Conservation (phyloP, 306 rosid genomes). For the Malus fusca region DNA sequence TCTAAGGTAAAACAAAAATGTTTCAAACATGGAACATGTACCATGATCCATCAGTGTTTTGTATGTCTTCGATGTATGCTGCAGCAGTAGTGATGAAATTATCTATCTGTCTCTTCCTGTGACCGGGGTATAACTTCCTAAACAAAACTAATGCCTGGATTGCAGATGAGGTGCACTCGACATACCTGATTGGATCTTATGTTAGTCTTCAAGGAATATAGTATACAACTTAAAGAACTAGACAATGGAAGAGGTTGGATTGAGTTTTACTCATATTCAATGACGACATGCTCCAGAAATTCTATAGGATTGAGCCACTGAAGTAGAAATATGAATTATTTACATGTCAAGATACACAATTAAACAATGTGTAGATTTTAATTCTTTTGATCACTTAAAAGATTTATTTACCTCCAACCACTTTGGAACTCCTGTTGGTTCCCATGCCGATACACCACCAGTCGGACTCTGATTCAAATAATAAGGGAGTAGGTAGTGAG, state of each 20-base stretch:
- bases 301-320: slow-evolving; percentile 41
- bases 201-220: too few relatives aligned
- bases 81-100: slow-evolving; percentile 25
- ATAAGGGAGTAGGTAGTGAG: too few relatives aligned
- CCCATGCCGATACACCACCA: slow-evolving; percentile 69
- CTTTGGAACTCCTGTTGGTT: slow-evolving; percentile 23
- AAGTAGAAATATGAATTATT: neutral
- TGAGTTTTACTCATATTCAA: slow-evolving; percentile 26
- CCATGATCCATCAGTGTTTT: slow-evolving; percentile 37
- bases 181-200: neutral
- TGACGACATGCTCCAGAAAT: slow-evolving; percentile 28
- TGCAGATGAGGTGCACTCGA: slow-evolving; percentile 39
- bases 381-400: neutral
- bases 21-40: neutral
- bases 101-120: slow-evolving; percentile 31
- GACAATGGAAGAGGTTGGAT: too few relatives aligned
- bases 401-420: slow-evolving; percentile 16
- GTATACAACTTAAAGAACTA: too few relatives aligned
- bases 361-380: too few relatives aligned
- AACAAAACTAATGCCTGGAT: slow-evolving; percentile 27
- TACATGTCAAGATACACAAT: too few relatives aligned
- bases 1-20: too few relatives aligned
- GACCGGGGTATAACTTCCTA: slow-evolving; percentile 25
- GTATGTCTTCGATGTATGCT: slow-evolving; percentile 24
- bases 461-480: slow-evolving; percentile 48